phyloP scores from a whole-genome alignment of 2,329 filamentous ascomycete genomes.

The Chaetothyriales sp. region DNA sequence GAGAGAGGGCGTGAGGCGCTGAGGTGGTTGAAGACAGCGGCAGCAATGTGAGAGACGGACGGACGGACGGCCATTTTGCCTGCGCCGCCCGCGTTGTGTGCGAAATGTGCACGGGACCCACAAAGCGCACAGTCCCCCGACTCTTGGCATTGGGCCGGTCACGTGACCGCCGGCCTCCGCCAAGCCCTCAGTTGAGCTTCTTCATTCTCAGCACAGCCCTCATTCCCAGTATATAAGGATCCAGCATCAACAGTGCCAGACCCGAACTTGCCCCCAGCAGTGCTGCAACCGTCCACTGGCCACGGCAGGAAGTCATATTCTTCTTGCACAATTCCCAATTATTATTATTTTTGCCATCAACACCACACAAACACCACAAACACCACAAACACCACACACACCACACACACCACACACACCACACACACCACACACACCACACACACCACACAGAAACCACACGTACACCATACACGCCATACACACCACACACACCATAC shows the following conservation, averaged over 20 bases:
- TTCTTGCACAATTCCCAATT: too few relatives aligned
- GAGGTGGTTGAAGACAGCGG: not conserved
- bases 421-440: too few relatives aligned
- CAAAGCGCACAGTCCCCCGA: not conserved
- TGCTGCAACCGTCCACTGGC: slow-evolving; percentile 15
- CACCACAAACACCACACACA: too few relatives aligned
- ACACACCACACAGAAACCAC: too few relatives aligned
- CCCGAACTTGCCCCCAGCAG: not conserved
- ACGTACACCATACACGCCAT: too few relatives aligned
- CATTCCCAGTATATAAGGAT: not conserved
- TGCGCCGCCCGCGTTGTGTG: not conserved
- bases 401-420: too few relatives aligned
- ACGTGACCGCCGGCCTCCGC: not conserved
- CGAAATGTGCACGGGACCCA: not conserved
- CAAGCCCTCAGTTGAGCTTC: not conserved
- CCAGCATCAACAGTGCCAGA: slow-evolving; percentile 5
- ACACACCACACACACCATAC: too few relatives aligned
- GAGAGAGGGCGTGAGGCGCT: not conserved
- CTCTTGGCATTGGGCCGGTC: not conserved
- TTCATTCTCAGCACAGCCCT: not conserved
- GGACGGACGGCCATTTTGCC: too few relatives aligned
- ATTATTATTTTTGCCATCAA: too few relatives aligned
- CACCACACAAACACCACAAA: too few relatives aligned
- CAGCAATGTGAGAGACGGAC: not conserved
- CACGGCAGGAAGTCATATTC: slow-evolving; percentile 2